These are phyloP conservation scores for Cyberlindnera euphorbiae DNA, from an alignment of 805 yeast species.

Conservation along the genomic window DNA sequence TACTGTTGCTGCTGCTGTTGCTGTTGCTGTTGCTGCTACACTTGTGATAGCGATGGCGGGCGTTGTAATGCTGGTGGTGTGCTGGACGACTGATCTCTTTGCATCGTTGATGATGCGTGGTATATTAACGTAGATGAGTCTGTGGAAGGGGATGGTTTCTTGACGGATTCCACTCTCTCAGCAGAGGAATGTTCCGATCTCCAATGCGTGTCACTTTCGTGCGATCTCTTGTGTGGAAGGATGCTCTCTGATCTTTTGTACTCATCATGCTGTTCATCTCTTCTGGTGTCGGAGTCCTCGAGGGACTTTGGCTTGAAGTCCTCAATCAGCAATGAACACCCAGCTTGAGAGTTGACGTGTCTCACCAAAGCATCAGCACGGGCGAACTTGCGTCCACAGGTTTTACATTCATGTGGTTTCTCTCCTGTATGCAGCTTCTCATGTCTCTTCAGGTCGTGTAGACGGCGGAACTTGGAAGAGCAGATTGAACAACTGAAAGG, in stretches of 20 bases:
- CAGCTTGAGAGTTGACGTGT: slow-evolving; percentile 47
- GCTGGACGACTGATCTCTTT: not conserved
- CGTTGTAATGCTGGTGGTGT: not conserved
- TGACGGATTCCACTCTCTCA: too few species aligned
- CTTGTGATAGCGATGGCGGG: not conserved
- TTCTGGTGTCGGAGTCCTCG: too few species aligned
- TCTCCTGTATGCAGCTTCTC: slow-evolving; percentile 73
- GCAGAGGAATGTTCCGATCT: too few species aligned
- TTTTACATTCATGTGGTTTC: slow-evolving; percentile 57
- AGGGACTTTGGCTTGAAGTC: too few species aligned
- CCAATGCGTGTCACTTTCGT: too few species aligned
- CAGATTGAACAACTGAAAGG: slow-evolving; percentile 65
- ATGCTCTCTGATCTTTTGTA: too few species aligned
- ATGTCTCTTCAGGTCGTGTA: slow-evolving; percentile 75
- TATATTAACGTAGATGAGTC: too few species aligned
- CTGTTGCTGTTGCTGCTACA: not conserved
- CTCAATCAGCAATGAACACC: slow-evolving; percentile 21
- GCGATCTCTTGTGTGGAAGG: too few species aligned
- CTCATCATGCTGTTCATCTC: too few species aligned
- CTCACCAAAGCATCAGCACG: slow-evolving; percentile 72
- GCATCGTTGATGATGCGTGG: too few species aligned
- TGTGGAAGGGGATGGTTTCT: too few species aligned
- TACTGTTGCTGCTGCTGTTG: slow-evolving; percentile 1
- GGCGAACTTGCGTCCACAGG: slow-evolving; percentile 63
- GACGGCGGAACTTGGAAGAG: slow-evolving; percentile 57